A percentile compares a stretch with the other conserved stretches of the same genome.
phyloP scores from a whole-genome alignment of 495 filamentous ascomycete genomes.

The Aspergillus steynii region DNA sequence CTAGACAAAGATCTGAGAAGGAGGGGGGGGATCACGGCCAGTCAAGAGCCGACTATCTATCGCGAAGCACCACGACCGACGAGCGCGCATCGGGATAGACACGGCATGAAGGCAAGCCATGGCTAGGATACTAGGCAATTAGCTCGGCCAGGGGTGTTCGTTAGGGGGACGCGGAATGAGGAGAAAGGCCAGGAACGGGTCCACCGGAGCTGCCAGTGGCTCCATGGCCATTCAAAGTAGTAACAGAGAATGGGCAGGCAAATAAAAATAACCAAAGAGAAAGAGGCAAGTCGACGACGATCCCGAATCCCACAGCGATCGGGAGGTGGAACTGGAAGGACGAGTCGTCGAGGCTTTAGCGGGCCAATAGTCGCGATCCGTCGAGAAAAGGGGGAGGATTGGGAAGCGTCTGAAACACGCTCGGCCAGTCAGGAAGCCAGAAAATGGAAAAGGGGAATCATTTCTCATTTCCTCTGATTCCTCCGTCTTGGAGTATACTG shows the following conservation, averaged over 20 bases:
- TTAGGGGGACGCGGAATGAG: constrained; percentile 41
- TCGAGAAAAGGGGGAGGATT: neutral
- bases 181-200: constrained; percentile 26
- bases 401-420: neutral
- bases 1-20: constrained; percentile 21
- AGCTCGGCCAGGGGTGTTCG: constrained; percentile 40
- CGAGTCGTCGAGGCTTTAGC: neutral
- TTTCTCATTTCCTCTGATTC: no score
- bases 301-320: constrained; percentile 14
- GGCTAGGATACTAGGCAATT: constrained; percentile 19
- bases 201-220: constrained; percentile 40
- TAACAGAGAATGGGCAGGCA: constrained; percentile 9
- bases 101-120: constrained; percentile 25
- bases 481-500: no score
- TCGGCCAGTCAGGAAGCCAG: neutral
- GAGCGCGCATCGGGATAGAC: constrained; percentile 15
- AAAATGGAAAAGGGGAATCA: neutral
- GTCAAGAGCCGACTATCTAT: constrained; percentile 9
- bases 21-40: constrained; percentile 17
- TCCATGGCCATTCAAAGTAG: constrained; percentile 8
- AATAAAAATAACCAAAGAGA: neutral
- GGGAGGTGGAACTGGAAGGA: neutral
- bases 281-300: neutral
- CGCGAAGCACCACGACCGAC: constrained; percentile 8
- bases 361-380: neutral